phyloP scores from a whole-genome alignment of 495 filamentous ascomycete species.

The Aspergillus biplanus region DNA sequence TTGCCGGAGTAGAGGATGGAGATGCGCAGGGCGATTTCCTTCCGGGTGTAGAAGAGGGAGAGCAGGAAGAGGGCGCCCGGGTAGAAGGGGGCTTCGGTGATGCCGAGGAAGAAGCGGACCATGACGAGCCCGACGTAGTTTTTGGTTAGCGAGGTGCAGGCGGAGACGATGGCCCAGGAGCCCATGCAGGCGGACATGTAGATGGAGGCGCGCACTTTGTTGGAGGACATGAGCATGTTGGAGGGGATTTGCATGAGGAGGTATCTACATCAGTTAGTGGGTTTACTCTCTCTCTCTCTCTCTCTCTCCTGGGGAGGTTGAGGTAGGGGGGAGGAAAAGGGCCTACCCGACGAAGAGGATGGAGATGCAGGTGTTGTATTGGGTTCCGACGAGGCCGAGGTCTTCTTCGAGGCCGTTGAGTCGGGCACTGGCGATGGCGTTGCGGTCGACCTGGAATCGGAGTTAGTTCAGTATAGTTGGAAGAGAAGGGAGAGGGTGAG shows the following conservation, averaged over 20 bases:
- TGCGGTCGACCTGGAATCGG: conserved; percentile 7
- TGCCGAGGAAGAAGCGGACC: conserved; percentile 38
- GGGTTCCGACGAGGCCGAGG: conserved; percentile 38
- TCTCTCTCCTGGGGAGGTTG: no score
- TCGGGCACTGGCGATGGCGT: conserved; percentile 23
- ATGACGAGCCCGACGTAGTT: conserved; percentile 41
- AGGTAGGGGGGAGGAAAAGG: background rate
- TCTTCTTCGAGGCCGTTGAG: conserved; percentile 43
- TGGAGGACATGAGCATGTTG: conserved; percentile 54
- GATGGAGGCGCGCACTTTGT: conserved; percentile 21
- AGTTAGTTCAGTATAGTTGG: background rate
- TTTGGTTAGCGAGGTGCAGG: conserved; percentile 40
- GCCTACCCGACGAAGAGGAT: conserved; percentile 57
- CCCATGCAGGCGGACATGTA: conserved; percentile 41
- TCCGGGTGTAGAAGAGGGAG: conserved; percentile 46
- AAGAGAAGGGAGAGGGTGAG: background rate
- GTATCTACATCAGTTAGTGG: no score
- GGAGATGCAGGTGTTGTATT: conserved; percentile 55
- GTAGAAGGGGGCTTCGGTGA: conserved; percentile 53
- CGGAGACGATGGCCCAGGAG: conserved; percentile 48
- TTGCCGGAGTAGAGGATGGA: conserved; percentile 44
- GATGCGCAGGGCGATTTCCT: conserved; percentile 39
- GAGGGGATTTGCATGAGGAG: conserved; percentile 59
- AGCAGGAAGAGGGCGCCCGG: conserved; percentile 46
- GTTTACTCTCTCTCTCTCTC: no score